Conservation (phyloP, 78 protist species). For the Speleostelium caveatum region DNA sequence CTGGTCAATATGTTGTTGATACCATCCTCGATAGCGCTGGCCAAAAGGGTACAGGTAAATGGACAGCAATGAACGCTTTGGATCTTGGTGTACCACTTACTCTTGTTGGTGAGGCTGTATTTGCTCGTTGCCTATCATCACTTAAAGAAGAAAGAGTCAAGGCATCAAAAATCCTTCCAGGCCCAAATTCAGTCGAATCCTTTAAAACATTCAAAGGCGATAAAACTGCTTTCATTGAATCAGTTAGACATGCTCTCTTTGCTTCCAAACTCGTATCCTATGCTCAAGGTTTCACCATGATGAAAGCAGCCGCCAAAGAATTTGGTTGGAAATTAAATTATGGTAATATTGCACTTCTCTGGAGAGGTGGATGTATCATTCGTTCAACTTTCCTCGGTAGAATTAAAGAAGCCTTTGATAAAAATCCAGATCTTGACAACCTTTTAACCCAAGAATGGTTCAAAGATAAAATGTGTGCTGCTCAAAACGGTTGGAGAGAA, state of each 20-base stretch:
- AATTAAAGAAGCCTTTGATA: constrained; percentile 93
- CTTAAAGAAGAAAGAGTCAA: constrained; percentile 85
- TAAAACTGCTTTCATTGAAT: constrained; percentile 76
- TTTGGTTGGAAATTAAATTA: constrained; percentile 90
- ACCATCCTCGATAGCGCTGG: constrained; percentile 93
- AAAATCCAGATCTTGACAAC: constrained; percentile 82
- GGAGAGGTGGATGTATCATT: constrained; percentile 99
- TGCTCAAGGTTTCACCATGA: constrained; percentile 94
- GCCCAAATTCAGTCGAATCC: constrained; percentile 64
- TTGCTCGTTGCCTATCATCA: constrained; percentile 87
- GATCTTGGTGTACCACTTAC: constrained; percentile 89
- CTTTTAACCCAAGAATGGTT: constrained; percentile 90
- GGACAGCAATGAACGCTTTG: constrained; percentile 88
- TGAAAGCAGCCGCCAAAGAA: constrained; percentile 80
- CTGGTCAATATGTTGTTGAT: constrained; percentile 85
- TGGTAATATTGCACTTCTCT: constrained; percentile 93
- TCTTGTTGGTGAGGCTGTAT: constrained; percentile 87
- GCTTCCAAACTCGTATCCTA: constrained; percentile 94
- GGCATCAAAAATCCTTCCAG: constrained; percentile 84
- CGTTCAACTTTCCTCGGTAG: constrained; percentile 90
- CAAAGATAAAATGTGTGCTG: constrained; percentile 41
- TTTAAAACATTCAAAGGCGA: constrained; percentile 66
- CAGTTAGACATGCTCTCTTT: constrained; percentile 89
- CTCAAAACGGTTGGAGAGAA: constrained; percentile 80
- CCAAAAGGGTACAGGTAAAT: constrained; percentile 98